Percentiles rank a stretch among this genome's conserved stretches.
Evolutionary conservation across 345 rosid species (phyloP).

Genomic region (Aethionema arabicum): DNA sequence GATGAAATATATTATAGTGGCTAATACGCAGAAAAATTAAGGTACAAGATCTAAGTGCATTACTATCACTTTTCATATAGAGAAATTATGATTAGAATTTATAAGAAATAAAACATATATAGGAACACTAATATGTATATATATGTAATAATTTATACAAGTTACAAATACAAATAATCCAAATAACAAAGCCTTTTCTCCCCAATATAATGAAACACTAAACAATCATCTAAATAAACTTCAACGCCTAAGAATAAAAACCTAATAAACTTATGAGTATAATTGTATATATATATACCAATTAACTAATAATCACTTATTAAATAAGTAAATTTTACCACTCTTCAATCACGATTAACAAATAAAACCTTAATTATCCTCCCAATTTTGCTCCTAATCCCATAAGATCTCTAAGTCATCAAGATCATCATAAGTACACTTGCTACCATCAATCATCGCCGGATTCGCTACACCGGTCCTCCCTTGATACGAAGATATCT

Average conservation of each 20-base stretch:
- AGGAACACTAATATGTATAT: not conserved
- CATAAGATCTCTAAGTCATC: constrained; percentile 33
- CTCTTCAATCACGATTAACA: constrained; percentile 29
- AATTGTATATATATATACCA: constrained; percentile 8
- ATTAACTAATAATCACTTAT: constrained; percentile 22
- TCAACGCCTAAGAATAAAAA: constrained; percentile 25
- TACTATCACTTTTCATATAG: not conserved
- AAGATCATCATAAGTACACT: constrained; percentile 29
- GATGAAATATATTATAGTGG: no score
- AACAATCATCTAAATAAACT: constrained; percentile 28
- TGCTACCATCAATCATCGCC: constrained; percentile 24
- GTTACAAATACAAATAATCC: constrained; percentile 26
- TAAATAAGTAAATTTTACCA: constrained; percentile 25
- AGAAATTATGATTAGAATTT: not conserved
- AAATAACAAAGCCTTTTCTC: constrained; percentile 7
- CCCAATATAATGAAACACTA: constrained; percentile 24
- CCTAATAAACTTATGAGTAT: constrained; percentile 24
- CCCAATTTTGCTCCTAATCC: constrained; percentile 28
- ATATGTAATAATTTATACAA: constrained; percentile 16
- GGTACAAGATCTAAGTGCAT: not conserved
- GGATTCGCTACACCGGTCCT: constrained; percentile 3
- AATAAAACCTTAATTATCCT: constrained; percentile 2
- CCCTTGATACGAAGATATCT: constrained; percentile 43
- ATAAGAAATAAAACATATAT: constrained; percentile 1
- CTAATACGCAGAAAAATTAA: no score